A percentile compares a stretch with the other conserved stretches of the same genome.
Conservation (phyloP, 140 eudicot species). For the Bidens hawaiensis region DNA sequence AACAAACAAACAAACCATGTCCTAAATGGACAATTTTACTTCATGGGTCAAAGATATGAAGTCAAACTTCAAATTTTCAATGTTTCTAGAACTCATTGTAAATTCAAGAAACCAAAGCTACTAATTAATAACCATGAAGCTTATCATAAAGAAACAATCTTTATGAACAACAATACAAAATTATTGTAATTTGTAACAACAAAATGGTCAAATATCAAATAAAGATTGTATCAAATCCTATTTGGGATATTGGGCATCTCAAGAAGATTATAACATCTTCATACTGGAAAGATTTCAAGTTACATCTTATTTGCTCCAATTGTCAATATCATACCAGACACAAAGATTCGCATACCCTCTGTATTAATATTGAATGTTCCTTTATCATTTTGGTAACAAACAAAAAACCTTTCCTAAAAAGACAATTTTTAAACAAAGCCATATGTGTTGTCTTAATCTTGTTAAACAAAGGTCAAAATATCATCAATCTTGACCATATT, state of each 20-base stretch:
- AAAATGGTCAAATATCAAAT: neutral
- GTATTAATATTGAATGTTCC: slow-evolving; percentile 10
- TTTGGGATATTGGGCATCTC: neutral
- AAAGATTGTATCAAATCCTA: neutral
- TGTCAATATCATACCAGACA: neutral
- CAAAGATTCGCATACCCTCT: slow-evolving; percentile 9
- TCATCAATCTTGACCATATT: neutral
- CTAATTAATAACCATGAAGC: neutral
- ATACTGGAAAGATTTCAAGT: neutral
- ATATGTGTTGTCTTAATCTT: neutral
- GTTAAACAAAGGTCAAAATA: neutral
- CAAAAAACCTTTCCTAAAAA: neutral
- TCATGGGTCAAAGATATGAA: slow-evolving; percentile 22
- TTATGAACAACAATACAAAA: neutral
- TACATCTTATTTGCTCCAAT: neutral
- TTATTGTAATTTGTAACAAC: neutral
- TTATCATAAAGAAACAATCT: neutral
- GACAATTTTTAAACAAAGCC: neutral
- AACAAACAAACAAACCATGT: no score
- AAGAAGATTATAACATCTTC: neutral
- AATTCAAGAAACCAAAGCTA: slow-evolving; percentile 1
- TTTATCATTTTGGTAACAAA: slow-evolving; percentile 7
- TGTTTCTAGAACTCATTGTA: neutral
- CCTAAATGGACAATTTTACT: no score
- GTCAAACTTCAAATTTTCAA: no score